Percentiles rank a stretch among this genome's conserved stretches.
These are phyloP conservation scores for Rhodamnia argentea DNA, from an alignment of 345 rosid genomes.

Conservation along the genomic window DNA sequence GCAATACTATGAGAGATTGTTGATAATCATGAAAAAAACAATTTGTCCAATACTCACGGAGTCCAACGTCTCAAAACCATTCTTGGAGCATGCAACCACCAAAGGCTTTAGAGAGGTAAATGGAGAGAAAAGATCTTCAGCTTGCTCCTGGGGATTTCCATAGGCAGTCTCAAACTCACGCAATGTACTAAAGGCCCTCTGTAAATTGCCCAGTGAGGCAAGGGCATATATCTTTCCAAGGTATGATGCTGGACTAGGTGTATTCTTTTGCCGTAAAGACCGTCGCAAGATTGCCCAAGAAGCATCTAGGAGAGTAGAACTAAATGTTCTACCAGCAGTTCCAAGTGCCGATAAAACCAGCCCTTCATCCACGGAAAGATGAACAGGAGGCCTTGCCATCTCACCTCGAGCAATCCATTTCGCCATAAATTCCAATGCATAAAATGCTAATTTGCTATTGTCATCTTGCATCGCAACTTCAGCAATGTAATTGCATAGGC, in stretches of 20 bases:
- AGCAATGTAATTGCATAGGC: slow-evolving; percentile 49
- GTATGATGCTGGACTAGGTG: slow-evolving; percentile 62
- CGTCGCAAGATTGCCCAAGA: slow-evolving; percentile 68
- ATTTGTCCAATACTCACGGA: slow-evolving; percentile 27
- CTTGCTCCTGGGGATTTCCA: slow-evolving; percentile 25
- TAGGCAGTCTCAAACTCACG: slow-evolving; percentile 62
- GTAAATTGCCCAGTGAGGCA: slow-evolving; percentile 72
- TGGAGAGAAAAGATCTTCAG: slow-evolving; percentile 71
- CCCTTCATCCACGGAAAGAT: slow-evolving; percentile 79
- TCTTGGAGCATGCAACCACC: slow-evolving; percentile 77
- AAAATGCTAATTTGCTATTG: slow-evolving; percentile 69
- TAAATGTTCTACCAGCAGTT: slow-evolving; percentile 77
- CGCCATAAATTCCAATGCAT: slow-evolving; percentile 77
- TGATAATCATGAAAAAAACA: background rate
- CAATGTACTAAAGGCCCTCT: slow-evolving; percentile 58
- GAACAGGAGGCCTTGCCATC: slow-evolving; percentile 45
- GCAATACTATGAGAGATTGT: background rate
- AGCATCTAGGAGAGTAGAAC: slow-evolving; percentile 59
- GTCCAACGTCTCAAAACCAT: slow-evolving; percentile 83
- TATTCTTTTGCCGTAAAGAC: slow-evolving; percentile 56
- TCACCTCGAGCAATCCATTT: slow-evolving; percentile 77
- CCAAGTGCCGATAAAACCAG: slow-evolving; percentile 62
- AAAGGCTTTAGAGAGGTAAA: slow-evolving; percentile 71
- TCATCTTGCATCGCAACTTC: slow-evolving; percentile 65
- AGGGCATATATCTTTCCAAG: slow-evolving; percentile 69